Conservation (phyloP, 164 flowering plant species). For the Berberis thunbergii region DNA sequence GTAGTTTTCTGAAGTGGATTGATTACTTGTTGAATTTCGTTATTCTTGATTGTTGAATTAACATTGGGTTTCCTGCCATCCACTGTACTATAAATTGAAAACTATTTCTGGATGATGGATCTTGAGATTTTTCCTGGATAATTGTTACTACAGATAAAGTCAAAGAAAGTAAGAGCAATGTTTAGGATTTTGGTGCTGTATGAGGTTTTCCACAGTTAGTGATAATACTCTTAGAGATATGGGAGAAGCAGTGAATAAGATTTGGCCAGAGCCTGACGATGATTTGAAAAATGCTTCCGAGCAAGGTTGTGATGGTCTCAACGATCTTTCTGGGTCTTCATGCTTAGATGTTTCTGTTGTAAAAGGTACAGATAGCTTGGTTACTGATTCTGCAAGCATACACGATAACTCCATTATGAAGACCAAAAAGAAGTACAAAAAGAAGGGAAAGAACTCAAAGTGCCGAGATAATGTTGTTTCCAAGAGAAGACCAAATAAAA, state of each 20-base stretch:
- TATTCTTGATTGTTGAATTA: no score
- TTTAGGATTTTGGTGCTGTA: neutral
- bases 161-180: neutral
- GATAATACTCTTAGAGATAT: slow-evolving; percentile 1
- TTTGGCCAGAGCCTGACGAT: slow-evolving; percentile 7
- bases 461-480: neutral
- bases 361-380: neutral
- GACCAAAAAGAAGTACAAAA: slow-evolving; percentile 9
- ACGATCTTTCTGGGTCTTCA: slow-evolving; percentile 1
- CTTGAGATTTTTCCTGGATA: no score
- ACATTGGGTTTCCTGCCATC: no score
- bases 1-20: no score
- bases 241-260: neutral
- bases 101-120: no score
- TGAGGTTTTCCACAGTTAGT: slow-evolving; percentile 8
- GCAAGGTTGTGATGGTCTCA: neutral
- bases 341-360: neutral
- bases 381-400: slow-evolving; percentile 4
- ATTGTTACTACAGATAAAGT: no score
- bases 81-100: no score
- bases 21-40: no score
- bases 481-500: neutral
- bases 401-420: slow-evolving; percentile 5
- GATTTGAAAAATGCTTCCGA: neutral
- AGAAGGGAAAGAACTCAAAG: neutral